Evolutionary conservation across 1,139 yeast species (phyloP), one percentile per base, ranked within the genome.

Genomic region (Nakaseomyces delphensis): DNA sequence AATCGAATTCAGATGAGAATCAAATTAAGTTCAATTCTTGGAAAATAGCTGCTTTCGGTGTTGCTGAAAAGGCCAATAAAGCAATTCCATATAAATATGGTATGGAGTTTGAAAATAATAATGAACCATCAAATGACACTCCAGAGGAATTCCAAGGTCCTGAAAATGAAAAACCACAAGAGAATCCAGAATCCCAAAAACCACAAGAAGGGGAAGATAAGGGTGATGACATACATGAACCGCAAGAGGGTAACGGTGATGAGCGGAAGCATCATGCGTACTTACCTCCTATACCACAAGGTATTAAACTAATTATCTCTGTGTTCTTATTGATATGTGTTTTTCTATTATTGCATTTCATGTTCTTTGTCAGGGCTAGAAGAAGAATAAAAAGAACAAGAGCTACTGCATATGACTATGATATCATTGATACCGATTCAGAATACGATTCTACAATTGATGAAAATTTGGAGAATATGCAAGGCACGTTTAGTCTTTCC

Each of bases 31-130:
- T 91, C 39, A 63, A 70, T 35, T 70, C 74, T 53, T 91, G 96
- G 94, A 81, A 80, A 58, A 62, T 91, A 56, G 74, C 79, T 43
- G 66, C 89, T 9, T 93, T 85, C 70, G 98, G 98, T 16, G 94
- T 81, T 59, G 68, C 79, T 13, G 70, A 68, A 33, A 31, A 3
- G 8, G 35, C 35, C 23, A 14, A 31, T 6, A 18, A 11, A 31
- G 35, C 35, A 6, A 18, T 16, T 4, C 23, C 35, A 8, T 31
- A 11, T 14, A n/a, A 31, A 10, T 31, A 7, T 19, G 23, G 23
- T 11, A 31, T 31, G 35, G 35, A 31, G 18, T 31, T 18, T 3
- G 15, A 18, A n/a, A 8, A 6, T 2, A 11, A 16, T 18, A 11
- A 31, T 31, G 35, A 11, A 16, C 4, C n/a, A 4, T 7, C 21